Percentiles rank a stretch among this genome's conserved stretches.
phyloP scores from a whole-genome alignment of 108 stramenopile genomes.

The Ochromonas danica region DNA sequence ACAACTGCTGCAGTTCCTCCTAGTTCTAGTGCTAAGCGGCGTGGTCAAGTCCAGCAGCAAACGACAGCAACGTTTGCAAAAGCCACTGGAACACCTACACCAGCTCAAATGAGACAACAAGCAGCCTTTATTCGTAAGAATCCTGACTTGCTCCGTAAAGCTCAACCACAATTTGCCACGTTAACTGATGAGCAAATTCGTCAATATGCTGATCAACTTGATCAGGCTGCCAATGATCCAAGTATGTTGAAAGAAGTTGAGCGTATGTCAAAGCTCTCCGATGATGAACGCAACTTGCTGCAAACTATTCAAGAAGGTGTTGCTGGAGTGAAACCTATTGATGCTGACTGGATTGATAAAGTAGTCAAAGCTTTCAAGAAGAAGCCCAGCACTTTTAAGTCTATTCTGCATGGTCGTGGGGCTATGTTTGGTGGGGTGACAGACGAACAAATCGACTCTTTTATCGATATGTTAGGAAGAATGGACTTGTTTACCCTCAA shows the following conservation, averaged over 20 bases:
- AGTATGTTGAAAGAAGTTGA: conserved; percentile 2
- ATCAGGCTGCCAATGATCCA: background rate
- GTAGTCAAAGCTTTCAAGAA: background rate
- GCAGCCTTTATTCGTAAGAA: background rate
- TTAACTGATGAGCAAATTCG: conserved; percentile 4
- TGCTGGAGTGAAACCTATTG: background rate
- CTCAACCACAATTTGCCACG: background rate
- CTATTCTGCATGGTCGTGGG: background rate
- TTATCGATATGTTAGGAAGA: background rate
- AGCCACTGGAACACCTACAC: background rate
- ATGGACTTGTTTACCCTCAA: background rate
- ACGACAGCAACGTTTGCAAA: too few species aligned
- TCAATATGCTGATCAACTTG: conserved; percentile 24
- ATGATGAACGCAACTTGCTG: background rate
- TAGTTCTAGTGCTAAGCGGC: background rate
- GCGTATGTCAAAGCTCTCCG: background rate
- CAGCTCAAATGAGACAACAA: background rate
- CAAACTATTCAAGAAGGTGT: conserved; percentile 27
- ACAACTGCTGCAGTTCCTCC: background rate
- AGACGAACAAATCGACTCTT: background rate
- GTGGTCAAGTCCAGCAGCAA: background rate
- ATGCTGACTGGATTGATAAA: conserved; percentile 20
- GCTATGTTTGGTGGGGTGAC: background rate
- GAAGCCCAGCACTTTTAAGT: background rate
- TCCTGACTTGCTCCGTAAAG: background rate